These are phyloP conservation scores for Laetiporus sulphureus DNA, from an alignment of 1,284 basidiomycete genomes.

Conservation along the genomic window DNA sequence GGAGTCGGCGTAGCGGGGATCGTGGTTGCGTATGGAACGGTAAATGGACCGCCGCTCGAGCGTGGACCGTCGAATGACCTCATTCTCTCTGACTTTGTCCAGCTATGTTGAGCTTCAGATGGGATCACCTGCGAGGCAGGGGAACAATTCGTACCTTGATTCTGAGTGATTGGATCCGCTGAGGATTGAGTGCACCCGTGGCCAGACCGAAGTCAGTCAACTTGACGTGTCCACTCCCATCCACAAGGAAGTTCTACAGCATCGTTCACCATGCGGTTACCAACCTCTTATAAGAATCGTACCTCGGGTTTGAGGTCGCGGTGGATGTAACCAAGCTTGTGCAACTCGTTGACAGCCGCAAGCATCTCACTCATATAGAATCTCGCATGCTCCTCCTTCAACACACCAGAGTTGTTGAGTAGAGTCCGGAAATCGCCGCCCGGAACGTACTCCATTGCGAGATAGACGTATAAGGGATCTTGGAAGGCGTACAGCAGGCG, in stretches of 20 bases:
- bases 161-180: conserved; percentile 91
- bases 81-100: conserved; percentile 94
- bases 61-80: conserved; percentile 88
- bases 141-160: conserved; percentile 63
- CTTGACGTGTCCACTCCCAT: conserved; percentile 94
- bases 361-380: conserved; percentile 99
- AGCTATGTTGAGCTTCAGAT: conserved; percentile 43
- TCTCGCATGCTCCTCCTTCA: conserved; percentile 92
- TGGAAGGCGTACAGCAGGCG: conserved; percentile 92
- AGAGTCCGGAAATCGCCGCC: conserved; percentile 95
- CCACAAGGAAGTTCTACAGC: conserved; percentile 95
- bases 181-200: conserved; percentile 93
- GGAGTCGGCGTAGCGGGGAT: conserved; percentile 93
- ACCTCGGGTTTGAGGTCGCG: conserved; percentile 98
- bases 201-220: conserved; percentile 98
- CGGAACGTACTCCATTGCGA: conserved; percentile 98
- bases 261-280: no score
- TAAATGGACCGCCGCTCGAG: conserved; percentile 95
- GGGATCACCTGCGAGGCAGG: neutral
- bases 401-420: conserved; percentile 91
- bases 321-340: conserved; percentile 95
- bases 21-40: conserved; percentile 85
- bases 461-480: conserved; percentile 82
- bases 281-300: no score
- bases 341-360: conserved; percentile 82